Base-by-base conservation (phyloP, 768 basidiomycete species). In the Podaxis mareebaensis region DNA sequence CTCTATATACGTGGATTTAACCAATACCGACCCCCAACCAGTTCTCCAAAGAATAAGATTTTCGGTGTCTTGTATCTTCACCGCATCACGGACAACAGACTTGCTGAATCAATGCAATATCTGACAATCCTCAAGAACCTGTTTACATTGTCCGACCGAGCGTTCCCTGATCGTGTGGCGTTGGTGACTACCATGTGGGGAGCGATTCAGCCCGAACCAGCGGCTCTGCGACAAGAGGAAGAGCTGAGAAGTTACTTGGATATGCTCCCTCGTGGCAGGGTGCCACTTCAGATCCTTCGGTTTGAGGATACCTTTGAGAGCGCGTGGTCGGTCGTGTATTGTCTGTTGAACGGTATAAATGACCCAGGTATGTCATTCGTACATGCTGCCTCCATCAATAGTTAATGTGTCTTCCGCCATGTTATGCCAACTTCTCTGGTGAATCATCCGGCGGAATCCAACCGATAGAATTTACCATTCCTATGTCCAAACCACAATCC, bases 161-260 rank as follows among this genome's bases (percentile, higher is more conserved):
- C 44, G 3, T 66, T 60, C 42, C 65, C 61, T 4, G 36, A 58
- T n/a, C 55, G 66, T 3, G 44, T 67, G 30, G 36, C 55, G 4
- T 30, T 67, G 51, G 64, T 65, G 46, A 60, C 64, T 4, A 67
- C 66, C 1, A 67, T 67, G 66, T 67, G 64, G 64, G 51, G 59
- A 22, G 61, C 24, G 7, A 38, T 53, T 12, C 46, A 63, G 13
- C 36, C 58, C 7, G 10, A 44, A n/a, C 44, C 39, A 6, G 28
- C 53, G 0, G 60, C 53, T 2, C 6, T 54, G 40, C 15, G 42
- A 10, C 55, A 58, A n/a, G 64, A 67, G 39, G 30, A 42, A 22
- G 60, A 65, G 33, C 38, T 67, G 40, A 38, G 40, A 38, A 39
- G 53, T 13, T 58, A 63, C 22, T 64, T 63, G 64, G 38, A 58